phyloP scores from a whole-genome alignment of 306 rosid species.

The Quercus cerris region DNA sequence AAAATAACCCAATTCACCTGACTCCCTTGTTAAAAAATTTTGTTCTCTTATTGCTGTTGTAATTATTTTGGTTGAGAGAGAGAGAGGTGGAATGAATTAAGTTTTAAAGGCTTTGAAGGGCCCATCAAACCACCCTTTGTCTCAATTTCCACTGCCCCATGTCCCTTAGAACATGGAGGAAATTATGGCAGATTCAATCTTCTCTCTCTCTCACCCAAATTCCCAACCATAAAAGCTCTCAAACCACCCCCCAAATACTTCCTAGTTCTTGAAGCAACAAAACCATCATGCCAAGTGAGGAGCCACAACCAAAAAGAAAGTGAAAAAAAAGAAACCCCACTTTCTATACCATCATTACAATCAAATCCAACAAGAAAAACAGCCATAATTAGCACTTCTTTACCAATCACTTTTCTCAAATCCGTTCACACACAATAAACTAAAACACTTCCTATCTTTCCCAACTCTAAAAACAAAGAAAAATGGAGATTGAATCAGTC shows the following conservation, averaged over 20 bases:
- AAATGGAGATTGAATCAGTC: conserved; percentile 80
- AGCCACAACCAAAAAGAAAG: conserved; percentile 19
- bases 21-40: neutral
- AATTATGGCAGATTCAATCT: conserved; percentile 61
- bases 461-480: neutral
- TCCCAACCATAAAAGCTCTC: conserved; percentile 36
- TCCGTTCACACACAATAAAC: conserved; percentile 16
- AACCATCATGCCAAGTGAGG: conserved; percentile 30
- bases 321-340: conserved; percentile 34
- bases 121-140: conserved; percentile 69
- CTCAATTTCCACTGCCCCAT: conserved; percentile 62
- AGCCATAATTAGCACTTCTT: conserved; percentile 6
- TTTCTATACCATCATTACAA: conserved; percentile 35
- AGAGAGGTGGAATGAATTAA: conserved; percentile 27
- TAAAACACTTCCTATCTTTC: neutral
- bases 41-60: conserved; percentile 1
- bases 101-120: conserved; percentile 47
- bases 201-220: conserved; percentile 32
- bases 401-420: neutral
- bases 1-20: neutral
- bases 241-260: conserved; percentile 25
- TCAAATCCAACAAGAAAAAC: conserved; percentile 38
- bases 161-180: conserved; percentile 91
- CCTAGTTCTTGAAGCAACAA: conserved; percentile 44
- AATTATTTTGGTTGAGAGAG: neutral